Evolutionary conservation across 2,329 filamentous ascomycete genomes (phyloP).

Genomic region (Acrocalymma vagum): DNA sequence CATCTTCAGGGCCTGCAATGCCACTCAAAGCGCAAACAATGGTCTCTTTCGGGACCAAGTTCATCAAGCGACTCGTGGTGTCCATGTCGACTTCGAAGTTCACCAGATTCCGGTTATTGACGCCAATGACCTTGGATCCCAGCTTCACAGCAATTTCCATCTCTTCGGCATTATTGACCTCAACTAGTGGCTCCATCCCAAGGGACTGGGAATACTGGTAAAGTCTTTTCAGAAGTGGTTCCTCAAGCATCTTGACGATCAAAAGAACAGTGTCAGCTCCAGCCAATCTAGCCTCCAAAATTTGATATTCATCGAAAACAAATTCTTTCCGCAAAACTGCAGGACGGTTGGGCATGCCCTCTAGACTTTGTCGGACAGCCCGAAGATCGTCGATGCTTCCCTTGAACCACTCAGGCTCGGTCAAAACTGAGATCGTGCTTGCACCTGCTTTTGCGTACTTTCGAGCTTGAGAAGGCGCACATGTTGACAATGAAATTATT

Average conservation of each 20-base stretch:
- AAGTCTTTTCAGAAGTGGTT: conserved; percentile 74
- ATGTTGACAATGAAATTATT: conserved; percentile 86
- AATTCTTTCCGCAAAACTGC: conserved; percentile 96
- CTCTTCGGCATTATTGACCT: conserved; percentile 93
- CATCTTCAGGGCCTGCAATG: conserved; percentile 88
- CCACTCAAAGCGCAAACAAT: conserved; percentile 94
- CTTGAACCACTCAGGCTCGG: conserved; percentile 99
- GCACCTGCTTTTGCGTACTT: conserved; percentile 94
- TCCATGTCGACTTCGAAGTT: conserved; percentile 96
- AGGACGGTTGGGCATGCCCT: conserved; percentile 89
- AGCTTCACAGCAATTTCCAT: conserved; percentile 88
- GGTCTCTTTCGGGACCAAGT: conserved; percentile 83
- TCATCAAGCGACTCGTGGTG: conserved; percentile 88
- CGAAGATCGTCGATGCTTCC: conserved; percentile 94
- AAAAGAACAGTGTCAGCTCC: conserved; percentile 94
- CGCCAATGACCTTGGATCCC: conserved; percentile 90
- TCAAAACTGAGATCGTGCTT: conserved; percentile 97
- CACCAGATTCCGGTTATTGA: conserved; percentile 96
- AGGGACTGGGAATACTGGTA: conserved; percentile 90
- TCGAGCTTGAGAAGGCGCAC: conserved; percentile 87
- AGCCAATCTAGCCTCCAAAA: conserved; percentile 89
- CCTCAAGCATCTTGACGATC: conserved; percentile 97
- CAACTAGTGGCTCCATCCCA: conserved; percentile 97
- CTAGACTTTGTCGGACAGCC: conserved; percentile 85
- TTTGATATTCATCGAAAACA: conserved; percentile 98